phyloP scores from a whole-genome alignment of 305 asterid genomes.

The Solanum hybrid region DNA sequence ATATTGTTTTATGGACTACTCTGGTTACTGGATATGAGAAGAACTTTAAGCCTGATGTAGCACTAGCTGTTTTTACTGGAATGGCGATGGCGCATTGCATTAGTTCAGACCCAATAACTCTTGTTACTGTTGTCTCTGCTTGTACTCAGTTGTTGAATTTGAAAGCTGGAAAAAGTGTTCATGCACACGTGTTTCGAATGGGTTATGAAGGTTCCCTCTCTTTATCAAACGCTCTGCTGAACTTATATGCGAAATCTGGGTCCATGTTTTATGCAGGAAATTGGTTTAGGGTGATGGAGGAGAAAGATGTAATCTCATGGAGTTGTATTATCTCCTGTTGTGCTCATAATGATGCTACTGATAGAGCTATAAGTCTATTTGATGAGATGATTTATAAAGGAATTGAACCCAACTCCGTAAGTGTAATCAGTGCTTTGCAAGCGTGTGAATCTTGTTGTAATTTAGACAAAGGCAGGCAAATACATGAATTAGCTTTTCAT shows the following conservation, averaged over 20 bases:
- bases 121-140: constrained; percentile 53
- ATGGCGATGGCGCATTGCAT: constrained; percentile 19
- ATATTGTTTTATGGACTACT: constrained; percentile 61
- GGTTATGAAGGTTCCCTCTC: constrained; percentile 29
- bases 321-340: constrained; percentile 58
- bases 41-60: constrained; percentile 29
- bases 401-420: constrained; percentile 36
- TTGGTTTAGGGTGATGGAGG: constrained; percentile 41
- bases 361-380: constrained; percentile 36
- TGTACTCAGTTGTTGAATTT: constrained; percentile 35
- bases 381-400: constrained; percentile 34
- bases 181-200: constrained; percentile 38
- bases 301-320: constrained; percentile 70
- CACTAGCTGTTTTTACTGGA: constrained; percentile 32
- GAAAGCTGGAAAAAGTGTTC: constrained; percentile 48
- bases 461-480: constrained; percentile 36
- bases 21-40: constrained; percentile 53
- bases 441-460: constrained; percentile 51
- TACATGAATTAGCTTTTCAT: constrained; percentile 36
- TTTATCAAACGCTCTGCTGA: constrained; percentile 42
- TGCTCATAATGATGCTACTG: constrained; percentile 47
- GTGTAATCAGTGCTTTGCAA: constrained; percentile 46
- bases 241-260: constrained; percentile 54
- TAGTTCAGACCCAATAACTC: constrained; percentile 34
- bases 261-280: constrained; percentile 24